These are phyloP conservation scores for Hypoxylon sp. DNA, from an alignment of 2,329 filamentous ascomycete species.

Conservation along the genomic window DNA sequence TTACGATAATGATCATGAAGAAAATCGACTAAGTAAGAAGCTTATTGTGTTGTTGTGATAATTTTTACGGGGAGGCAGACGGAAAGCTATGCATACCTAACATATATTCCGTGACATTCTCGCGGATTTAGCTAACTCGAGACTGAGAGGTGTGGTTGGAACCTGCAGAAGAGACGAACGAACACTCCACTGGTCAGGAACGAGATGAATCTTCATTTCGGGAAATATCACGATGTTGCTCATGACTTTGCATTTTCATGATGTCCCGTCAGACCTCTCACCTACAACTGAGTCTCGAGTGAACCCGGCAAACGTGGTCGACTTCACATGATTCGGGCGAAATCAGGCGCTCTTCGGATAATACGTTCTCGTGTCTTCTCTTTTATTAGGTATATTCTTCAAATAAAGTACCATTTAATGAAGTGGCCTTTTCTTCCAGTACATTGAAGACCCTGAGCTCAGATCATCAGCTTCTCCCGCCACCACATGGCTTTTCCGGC, in stretches of 20 bases:
- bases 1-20: conserved; percentile 38
- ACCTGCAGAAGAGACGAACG: not conserved
- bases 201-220: conserved; percentile 1
- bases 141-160: not conserved
- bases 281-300: not conserved
- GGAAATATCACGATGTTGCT: conserved; percentile 2
- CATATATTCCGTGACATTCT: conserved; percentile 1
- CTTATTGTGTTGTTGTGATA: conserved; percentile 6
- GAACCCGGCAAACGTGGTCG: not conserved
- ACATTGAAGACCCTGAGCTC: not conserved
- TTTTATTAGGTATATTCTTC: not conserved
- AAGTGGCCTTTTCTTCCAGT: not conserved
- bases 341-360: not conserved
- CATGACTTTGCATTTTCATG: conserved; percentile 4
- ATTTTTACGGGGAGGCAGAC: conserved; percentile 7
- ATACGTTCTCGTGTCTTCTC: not conserved
- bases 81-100: conserved; percentile 7
- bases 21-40: not conserved
- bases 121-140: conserved; percentile 15
- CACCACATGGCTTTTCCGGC: not conserved
- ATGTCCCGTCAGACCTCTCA: not conserved
- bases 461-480: not conserved
- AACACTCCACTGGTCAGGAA: not conserved
- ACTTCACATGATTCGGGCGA: not conserved
- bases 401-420: not conserved